Conservation (phyloP, 306 rosid species). For the Casuarina cunninghamiana region DNA sequence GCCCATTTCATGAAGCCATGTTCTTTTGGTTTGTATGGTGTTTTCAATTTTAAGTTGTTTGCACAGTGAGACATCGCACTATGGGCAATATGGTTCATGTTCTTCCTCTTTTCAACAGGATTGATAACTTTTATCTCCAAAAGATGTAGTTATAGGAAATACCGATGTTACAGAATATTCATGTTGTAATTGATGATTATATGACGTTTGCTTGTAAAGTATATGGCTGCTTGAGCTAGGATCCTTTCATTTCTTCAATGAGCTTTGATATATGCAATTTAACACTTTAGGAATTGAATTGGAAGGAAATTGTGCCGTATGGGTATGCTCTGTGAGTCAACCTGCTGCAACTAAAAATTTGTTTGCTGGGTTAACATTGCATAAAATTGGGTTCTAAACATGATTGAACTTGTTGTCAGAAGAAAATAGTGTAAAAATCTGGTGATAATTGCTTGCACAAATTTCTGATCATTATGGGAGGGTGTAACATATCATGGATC, state of each 20-base stretch:
- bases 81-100: not conserved
- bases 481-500: slow-evolving; percentile 5
- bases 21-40: not conserved
- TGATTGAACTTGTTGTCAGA: not conserved
- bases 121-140: not conserved
- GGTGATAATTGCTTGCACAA: not conserved
- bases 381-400: not conserved
- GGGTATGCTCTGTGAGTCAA: not conserved
- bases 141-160: not conserved
- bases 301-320: not conserved
- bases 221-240: not conserved
- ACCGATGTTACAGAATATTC: not conserved
- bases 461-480: not conserved
- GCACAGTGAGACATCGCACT: not conserved
- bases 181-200: slow-evolving; percentile 5
- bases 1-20: not conserved
- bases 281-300: not conserved
- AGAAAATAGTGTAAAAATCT: not conserved
- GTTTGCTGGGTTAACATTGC: slow-evolving; percentile 14
- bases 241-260: not conserved
- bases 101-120: not conserved
- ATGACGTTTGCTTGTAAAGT: not conserved
- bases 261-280: not conserved
- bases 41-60: not conserved
- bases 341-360: slow-evolving; percentile 1